Percentiles rank a stretch among this genome's conserved stretches.
Evolutionary conservation across 2,329 filamentous ascomycete species (phyloP).

Genomic region (Colletotrichum godetiae): DNA sequence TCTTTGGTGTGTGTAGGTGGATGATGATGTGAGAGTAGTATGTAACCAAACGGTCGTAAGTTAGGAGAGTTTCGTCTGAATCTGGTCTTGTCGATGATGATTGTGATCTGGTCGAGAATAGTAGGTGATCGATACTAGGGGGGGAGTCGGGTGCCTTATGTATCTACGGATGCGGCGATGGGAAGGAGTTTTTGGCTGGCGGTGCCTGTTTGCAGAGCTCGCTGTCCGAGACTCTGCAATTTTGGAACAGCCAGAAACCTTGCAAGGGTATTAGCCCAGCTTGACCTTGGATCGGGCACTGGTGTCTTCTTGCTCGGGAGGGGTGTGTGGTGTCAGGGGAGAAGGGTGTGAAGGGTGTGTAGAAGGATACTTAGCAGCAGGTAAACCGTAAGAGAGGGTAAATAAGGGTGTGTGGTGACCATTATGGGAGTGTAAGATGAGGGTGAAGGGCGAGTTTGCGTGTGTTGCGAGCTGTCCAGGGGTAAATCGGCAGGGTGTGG

Average conservation of each 20-base stretch:
- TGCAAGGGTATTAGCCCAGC: slow-evolving; percentile 34
- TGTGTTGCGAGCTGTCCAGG: neutral
- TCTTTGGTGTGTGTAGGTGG: slow-evolving; percentile 11
- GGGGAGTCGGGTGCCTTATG: slow-evolving; percentile 37
- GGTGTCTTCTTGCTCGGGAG: slow-evolving; percentile 6
- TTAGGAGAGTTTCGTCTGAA: slow-evolving; percentile 8
- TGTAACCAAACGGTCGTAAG: slow-evolving; percentile 24
- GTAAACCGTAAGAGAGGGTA: too few species aligned
- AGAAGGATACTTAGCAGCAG: too few species aligned
- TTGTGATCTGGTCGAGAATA: slow-evolving; percentile 15
- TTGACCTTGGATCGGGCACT: slow-evolving; percentile 35
- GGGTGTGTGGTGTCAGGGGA: slow-evolving; percentile 2
- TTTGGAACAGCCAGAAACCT: slow-evolving; percentile 35
- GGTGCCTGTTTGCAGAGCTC: slow-evolving; percentile 34
- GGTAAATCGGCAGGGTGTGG: slow-evolving; percentile 4
- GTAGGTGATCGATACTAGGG: neutral
- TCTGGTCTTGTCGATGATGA: slow-evolving; percentile 19
- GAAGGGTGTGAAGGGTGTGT: slow-evolving; percentile 1
- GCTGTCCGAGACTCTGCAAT: slow-evolving; percentile 35
- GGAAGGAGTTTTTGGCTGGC: slow-evolving; percentile 28
- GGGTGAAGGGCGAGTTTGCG: neutral
- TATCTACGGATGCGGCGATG: slow-evolving; percentile 33
- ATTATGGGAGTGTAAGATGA: neutral
- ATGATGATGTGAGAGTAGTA: slow-evolving; percentile 1
- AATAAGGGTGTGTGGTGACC: neutral